phyloP scores from a whole-genome alignment of 352 stramenopile species.

The Phytophthora boehmeriae region DNA sequence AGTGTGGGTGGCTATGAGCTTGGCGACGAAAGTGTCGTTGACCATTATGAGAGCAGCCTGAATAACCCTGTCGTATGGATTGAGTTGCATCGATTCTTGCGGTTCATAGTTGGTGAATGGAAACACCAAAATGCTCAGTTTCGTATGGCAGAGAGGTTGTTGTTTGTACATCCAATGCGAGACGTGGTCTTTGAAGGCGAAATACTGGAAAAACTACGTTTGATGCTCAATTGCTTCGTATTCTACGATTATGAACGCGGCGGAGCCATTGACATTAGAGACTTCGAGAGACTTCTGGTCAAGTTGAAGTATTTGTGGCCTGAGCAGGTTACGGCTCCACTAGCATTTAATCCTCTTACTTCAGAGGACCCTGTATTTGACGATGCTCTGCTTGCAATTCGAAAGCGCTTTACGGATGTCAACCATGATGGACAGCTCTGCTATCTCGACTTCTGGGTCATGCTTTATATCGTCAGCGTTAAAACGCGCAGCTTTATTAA shows the following conservation, averaged over 20 bases:
- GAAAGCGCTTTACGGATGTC: constrained; percentile 54
- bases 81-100: constrained; percentile 70
- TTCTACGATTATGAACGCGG: constrained; percentile 74
- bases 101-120: constrained; percentile 72
- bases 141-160: constrained; percentile 45
- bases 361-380: constrained; percentile 49
- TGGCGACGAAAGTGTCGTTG: neutral
- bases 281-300: constrained; percentile 61
- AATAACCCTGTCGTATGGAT: constrained; percentile 30
- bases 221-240: constrained; percentile 75
- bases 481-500: constrained; percentile 57
- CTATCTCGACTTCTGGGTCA: constrained; percentile 86
- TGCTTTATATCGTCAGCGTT: constrained; percentile 79
- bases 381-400: constrained; percentile 49
- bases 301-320: constrained; percentile 73
- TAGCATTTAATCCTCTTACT: constrained; percentile 20
- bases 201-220: constrained; percentile 57
- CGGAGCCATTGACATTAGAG: constrained; percentile 45
- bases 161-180: constrained; percentile 50
- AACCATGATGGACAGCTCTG: constrained; percentile 68
- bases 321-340: constrained; percentile 30
- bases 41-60: no score
- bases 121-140: constrained; percentile 69
- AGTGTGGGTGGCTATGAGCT: constrained; percentile 14
- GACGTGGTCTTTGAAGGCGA: constrained; percentile 17